phyloP scores from a whole-genome alignment of 257 asterid genomes.

The Capsicum baccatum region DNA sequence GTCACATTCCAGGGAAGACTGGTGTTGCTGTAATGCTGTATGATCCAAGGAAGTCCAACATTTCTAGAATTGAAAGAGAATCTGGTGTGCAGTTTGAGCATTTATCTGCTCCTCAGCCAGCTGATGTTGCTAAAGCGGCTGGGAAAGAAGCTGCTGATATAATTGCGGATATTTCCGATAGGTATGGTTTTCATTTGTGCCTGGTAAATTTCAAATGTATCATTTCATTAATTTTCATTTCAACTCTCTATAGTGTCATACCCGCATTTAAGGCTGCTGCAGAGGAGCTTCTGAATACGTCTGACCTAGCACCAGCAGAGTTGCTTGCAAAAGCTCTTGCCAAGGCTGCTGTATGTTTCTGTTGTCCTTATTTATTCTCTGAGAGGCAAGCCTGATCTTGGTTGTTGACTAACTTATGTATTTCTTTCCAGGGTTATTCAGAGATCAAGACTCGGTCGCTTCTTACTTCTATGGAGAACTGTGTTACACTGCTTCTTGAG shows the following conservation, averaged over 20 bases:
- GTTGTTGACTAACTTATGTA: slow-evolving; percentile 29
- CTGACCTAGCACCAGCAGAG: slow-evolving; percentile 74
- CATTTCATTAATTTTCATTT: neutral
- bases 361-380: neutral
- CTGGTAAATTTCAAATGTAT: neutral
- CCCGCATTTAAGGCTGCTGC: slow-evolving; percentile 93
- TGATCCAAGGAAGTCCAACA: slow-evolving; percentile 85
- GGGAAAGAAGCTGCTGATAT: slow-evolving; percentile 83
- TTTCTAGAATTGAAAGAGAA: slow-evolving; percentile 89
- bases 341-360: slow-evolving; percentile 80
- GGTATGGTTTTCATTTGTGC: slow-evolving; percentile 46
- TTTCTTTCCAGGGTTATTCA: slow-evolving; percentile 71
- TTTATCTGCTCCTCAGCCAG: slow-evolving; percentile 93
- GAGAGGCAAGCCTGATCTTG: slow-evolving; percentile 3
- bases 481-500: slow-evolving; percentile 76
- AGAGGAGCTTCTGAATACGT: slow-evolving; percentile 68
- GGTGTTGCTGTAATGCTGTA: slow-evolving; percentile 97
- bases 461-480: slow-evolving; percentile 85
- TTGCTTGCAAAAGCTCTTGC: slow-evolving; percentile 96
- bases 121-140: slow-evolving; percentile 89
- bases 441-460: slow-evolving; percentile 89
- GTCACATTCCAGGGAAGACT: slow-evolving; percentile 63
- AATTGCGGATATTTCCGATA: slow-evolving; percentile 73
- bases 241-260: slow-evolving; percentile 63
- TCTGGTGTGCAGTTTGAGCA: slow-evolving; percentile 94